These are phyloP conservation scores for Dalbergia cultrata DNA, from an alignment of 306 rosid species.

Conservation along the genomic window DNA sequence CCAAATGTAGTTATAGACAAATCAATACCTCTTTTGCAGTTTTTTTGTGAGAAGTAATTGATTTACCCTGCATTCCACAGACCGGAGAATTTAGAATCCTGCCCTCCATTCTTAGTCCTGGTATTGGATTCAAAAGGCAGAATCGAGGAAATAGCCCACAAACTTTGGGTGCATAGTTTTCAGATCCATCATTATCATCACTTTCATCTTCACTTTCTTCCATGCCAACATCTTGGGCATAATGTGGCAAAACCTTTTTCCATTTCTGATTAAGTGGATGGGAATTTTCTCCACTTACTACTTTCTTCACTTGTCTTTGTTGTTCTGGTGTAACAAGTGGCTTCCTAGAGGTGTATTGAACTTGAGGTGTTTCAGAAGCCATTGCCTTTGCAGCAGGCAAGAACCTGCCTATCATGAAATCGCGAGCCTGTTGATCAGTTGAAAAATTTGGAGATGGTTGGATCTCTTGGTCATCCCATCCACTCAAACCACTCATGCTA, in stretches of 20 bases:
- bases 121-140: slow-evolving; percentile 70
- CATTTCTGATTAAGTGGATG: slow-evolving; percentile 50
- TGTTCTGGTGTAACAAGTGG: slow-evolving; percentile 56
- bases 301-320: slow-evolving; percentile 55
- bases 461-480: slow-evolving; percentile 67
- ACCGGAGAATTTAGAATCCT: slow-evolving; percentile 54
- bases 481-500: slow-evolving; percentile 84
- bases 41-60: slow-evolving; percentile 60
- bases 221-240: slow-evolving; percentile 52
- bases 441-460: slow-evolving; percentile 59
- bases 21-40: slow-evolving; percentile 58
- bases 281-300: slow-evolving; percentile 44
- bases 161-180: slow-evolving; percentile 58
- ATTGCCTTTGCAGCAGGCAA: slow-evolving; percentile 96
- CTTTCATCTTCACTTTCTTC: slow-evolving; percentile 72
- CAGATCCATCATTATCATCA: slow-evolving; percentile 55
- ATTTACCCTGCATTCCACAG: slow-evolving; percentile 55
- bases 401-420: slow-evolving; percentile 91
- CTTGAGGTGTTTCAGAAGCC: slow-evolving; percentile 76
- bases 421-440: slow-evolving; percentile 73
- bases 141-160: slow-evolving; percentile 74
- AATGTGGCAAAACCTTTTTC: slow-evolving; percentile 54
- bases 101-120: slow-evolving; percentile 66
- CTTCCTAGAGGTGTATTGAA: slow-evolving; percentile 63
- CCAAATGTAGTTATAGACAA: slow-evolving; percentile 22